Conservation (phyloP, 768 basidiomycete species). For the Mycena olivaceomarginata region DNA sequence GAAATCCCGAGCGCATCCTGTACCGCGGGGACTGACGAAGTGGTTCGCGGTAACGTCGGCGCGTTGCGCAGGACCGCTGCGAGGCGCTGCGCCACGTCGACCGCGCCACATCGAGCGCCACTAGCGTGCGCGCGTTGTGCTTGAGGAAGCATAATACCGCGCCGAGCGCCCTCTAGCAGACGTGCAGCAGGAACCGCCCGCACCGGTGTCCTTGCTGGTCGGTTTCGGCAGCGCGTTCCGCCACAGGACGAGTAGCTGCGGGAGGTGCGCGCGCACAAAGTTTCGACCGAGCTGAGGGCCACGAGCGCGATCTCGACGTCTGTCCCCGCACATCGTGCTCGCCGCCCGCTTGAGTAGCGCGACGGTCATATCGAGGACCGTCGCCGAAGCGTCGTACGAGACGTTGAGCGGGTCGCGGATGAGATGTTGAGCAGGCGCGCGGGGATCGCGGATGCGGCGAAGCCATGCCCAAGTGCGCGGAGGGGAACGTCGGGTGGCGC, state of each 20-base stretch:
- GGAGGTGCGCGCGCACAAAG: constrained; percentile 94
- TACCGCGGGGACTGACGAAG: constrained; percentile 80
- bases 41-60: constrained; percentile 87
- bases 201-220: constrained; percentile 88
- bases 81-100: constrained; percentile 88
- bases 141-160: constrained; percentile 92
- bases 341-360: constrained; percentile 91
- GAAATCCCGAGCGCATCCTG: constrained; percentile 75
- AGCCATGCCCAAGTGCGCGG: constrained; percentile 90
- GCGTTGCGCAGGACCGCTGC: constrained; percentile 92
- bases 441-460: constrained; percentile 91
- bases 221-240: constrained; percentile 97
- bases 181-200: constrained; percentile 86
- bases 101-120: constrained; percentile 94
- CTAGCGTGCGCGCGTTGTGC: constrained; percentile 83
- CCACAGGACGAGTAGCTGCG: constrained; percentile 97
- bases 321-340: constrained; percentile 91
- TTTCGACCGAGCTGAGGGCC: constrained; percentile 87
- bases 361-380: constrained; percentile 93
- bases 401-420: constrained; percentile 90
- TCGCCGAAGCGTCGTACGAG: constrained; percentile 94
- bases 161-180: constrained; percentile 92
- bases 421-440: constrained; percentile 95
- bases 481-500: constrained; percentile 82
- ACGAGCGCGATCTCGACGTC: constrained; percentile 96